These are phyloP conservation scores for Cyclostephanos invisitatus DNA, from an alignment of 108 stramenopile species.

Conservation along the genomic window DNA sequence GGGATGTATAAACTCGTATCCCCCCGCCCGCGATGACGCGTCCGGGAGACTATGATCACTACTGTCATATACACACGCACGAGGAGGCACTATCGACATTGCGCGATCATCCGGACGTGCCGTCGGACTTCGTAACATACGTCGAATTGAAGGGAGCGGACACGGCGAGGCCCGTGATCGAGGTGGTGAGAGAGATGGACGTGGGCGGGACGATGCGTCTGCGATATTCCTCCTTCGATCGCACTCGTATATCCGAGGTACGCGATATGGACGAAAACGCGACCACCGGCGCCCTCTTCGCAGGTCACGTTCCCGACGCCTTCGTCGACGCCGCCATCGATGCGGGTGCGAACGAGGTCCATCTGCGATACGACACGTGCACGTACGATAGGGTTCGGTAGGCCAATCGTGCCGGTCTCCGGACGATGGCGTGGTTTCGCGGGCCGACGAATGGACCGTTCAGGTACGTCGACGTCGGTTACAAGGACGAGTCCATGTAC, in stretches of 20 bases:
- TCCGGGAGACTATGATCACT: slow-evolving; percentile 25
- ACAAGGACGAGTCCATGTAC: slow-evolving; percentile 77
- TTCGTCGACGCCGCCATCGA: slow-evolving; percentile 56
- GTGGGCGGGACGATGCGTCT: slow-evolving; percentile 63
- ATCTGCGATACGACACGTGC: slow-evolving; percentile 77
- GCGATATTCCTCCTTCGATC: slow-evolving; percentile 71
- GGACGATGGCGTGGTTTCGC: slow-evolving; percentile 82
- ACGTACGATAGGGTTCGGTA: slow-evolving; percentile 51
- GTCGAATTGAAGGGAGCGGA: slow-evolving; percentile 85
- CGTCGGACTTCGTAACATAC: slow-evolving; percentile 50
- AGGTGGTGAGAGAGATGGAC: slow-evolving; percentile 61
- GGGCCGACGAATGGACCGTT: slow-evolving; percentile 64
- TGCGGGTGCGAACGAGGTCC: slow-evolving; percentile 73
- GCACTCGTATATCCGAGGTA: slow-evolving; percentile 50
- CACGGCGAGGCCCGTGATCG: slow-evolving; percentile 57
- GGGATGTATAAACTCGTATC: not conserved
- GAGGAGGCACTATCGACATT: slow-evolving; percentile 60
- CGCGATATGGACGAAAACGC: slow-evolving; percentile 51
- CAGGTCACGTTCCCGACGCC: slow-evolving; percentile 42
- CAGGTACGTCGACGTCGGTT: slow-evolving; percentile 69
- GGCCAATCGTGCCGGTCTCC: slow-evolving; percentile 63
- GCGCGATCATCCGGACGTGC: slow-evolving; percentile 47
- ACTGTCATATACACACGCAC: slow-evolving; percentile 66
- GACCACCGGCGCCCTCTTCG: slow-evolving; percentile 72
- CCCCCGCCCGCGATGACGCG: slow-evolving; percentile 34